Base-by-base conservation (phyloP, 108 stramenopile species). In the Cyclostephanos tholiformis region DNA sequence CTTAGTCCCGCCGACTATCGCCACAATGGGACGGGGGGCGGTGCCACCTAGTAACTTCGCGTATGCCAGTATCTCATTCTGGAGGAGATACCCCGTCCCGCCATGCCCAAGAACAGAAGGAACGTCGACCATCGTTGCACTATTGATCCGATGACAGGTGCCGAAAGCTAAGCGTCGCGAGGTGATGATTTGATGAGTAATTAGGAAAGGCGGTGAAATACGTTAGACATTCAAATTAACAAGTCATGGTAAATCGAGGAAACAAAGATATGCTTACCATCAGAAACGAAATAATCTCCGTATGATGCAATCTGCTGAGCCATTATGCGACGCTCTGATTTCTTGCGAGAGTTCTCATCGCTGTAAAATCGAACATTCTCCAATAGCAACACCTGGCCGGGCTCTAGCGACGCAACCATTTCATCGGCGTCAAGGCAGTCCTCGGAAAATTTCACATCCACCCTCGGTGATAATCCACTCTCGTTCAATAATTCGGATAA, bases 1-100 rank as follows among this genome's bases (percentile, higher is more conserved):
- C 88, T 99, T 99, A 56, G 98, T 96, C 39, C 99, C 99, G 36
- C 99, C 99, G 39, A 99, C 86, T 59, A 99, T 88, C 70, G 89
- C 74, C 14, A 90, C 88, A 62, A 96, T 87, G n/a, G 92, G 94
- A 61, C 93, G 78, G 11, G 61, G 76, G 30, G 65, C 69, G 29
- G 65, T 66, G 67, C 74, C 79, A 30, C 89, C 89, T 61, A 87
- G 76, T 50, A 84, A 38, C 55, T 94, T 88, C 26, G 94, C 91
- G 64, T 93, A 91, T 71, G 92, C 93, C 79, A 92, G 83, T 20
- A 97, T 82, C 80, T 97, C 96, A 69, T 91, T 88, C 25, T 81
- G 85, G 30, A 95, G 72, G 25, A 88, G 68, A 62, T 86, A 93
- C 22, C 92, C 92, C 27, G 85, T 77, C 75, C 65, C 69, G 61